Evolutionary conservation across 2,329 filamentous ascomycete species (phyloP).

Genomic region (Hawksworthiomyces lignivorus): DNA sequence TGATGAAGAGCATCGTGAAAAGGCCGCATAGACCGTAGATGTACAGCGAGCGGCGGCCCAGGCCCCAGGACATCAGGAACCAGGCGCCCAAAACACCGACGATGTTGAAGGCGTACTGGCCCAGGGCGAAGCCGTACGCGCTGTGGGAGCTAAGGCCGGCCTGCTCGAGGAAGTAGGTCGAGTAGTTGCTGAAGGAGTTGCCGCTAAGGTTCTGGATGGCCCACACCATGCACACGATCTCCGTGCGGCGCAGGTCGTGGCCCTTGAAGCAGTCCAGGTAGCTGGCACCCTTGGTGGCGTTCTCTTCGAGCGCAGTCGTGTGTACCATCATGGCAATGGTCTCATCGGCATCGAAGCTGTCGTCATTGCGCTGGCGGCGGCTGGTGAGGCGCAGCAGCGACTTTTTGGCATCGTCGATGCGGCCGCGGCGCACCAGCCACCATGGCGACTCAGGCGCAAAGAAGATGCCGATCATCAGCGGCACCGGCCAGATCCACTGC

Average conservation of each 20-base stretch:
- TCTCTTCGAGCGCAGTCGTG: slow-evolving; percentile 72
- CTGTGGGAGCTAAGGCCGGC: slow-evolving; percentile 45
- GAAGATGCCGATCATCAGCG: slow-evolving; percentile 56
- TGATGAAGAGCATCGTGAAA: slow-evolving; percentile 68
- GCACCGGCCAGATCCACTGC: slow-evolving; percentile 70
- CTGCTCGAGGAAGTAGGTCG: slow-evolving; percentile 55
- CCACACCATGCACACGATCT: slow-evolving; percentile 57
- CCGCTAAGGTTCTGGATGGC: slow-evolving; percentile 57
- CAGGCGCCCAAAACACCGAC: slow-evolving; percentile 74
- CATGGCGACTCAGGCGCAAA: slow-evolving; percentile 65
- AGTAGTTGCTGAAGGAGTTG: slow-evolving; percentile 59
- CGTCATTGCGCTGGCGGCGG: slow-evolving; percentile 27
- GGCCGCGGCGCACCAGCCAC: slow-evolving; percentile 66
- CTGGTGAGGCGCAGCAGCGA: slow-evolving; percentile 60
- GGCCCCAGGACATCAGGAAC: slow-evolving; percentile 66
- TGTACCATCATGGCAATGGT: slow-evolving; percentile 90
- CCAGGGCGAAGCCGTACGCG: slow-evolving; percentile 54
- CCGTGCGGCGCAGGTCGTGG: slow-evolving; percentile 68
- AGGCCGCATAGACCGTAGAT: slow-evolving; percentile 67
- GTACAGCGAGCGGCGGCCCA: slow-evolving; percentile 71
- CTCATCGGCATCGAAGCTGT: slow-evolving; percentile 72
- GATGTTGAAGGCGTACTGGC: slow-evolving; percentile 66
- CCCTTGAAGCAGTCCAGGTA: slow-evolving; percentile 83
- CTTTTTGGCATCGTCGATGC: slow-evolving; percentile 57
- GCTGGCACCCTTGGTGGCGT: slow-evolving; percentile 58